Evolutionary conservation across 345 rosid genomes (phyloP).

Genomic region (Melaleuca quinquenervia): DNA sequence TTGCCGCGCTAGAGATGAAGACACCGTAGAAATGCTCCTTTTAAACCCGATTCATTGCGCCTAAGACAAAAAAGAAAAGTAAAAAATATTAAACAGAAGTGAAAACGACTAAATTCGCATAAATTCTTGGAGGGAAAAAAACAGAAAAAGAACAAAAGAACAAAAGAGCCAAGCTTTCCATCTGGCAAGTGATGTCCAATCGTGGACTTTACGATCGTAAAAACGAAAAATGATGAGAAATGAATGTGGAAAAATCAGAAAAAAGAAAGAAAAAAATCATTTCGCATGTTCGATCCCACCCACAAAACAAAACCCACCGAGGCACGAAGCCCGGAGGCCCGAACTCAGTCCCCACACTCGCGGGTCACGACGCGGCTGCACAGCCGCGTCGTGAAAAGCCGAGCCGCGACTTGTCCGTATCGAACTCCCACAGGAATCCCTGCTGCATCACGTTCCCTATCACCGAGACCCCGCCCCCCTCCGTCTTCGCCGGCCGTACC

Average conservation of each 20-base stretch:
- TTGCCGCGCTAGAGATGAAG: no score
- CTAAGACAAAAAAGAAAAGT: no score
- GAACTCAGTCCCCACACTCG: not conserved
- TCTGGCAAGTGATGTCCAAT: not conserved
- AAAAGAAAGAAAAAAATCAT: not conserved
- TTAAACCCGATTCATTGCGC: no score
- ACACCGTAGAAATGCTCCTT: no score
- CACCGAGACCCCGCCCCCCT: constrained; percentile 44
- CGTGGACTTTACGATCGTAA: no score
- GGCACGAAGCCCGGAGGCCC: not conserved
- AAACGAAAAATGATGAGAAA: not conserved
- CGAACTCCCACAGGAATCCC: constrained; percentile 78
- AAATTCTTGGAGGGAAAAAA: not conserved
- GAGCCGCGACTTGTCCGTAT: constrained; percentile 53
- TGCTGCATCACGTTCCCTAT: constrained; percentile 94
- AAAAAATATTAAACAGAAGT: no score
- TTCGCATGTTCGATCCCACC: not conserved
- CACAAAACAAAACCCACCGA: not conserved
- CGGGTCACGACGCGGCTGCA: constrained; percentile 8
- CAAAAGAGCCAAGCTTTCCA: not conserved
- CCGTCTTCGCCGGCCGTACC: constrained; percentile 38
- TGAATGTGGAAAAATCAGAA: not conserved
- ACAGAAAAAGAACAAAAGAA: not conserved
- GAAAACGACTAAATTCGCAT: not conserved
- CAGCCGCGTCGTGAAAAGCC: constrained; percentile 81